A percentile compares a stretch with the other conserved stretches of the same genome.
phyloP scores from a whole-genome alignment of 441 rosid species.

The Geranium incanum region DNA sequence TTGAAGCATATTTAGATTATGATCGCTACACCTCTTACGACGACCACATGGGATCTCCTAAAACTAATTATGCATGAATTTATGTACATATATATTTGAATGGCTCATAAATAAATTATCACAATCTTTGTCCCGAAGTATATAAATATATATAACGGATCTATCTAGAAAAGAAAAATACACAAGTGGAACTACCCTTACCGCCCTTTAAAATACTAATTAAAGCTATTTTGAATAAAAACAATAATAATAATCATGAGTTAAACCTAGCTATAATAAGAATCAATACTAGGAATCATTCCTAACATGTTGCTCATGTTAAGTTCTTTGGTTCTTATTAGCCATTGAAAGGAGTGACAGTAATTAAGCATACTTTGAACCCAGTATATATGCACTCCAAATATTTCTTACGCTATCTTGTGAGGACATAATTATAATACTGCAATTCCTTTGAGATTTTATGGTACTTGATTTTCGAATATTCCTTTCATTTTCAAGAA shows the following conservation, averaged over 20 bases:
- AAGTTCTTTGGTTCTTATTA: background rate
- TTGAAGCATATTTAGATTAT: too few species aligned
- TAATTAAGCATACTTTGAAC: background rate
- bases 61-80: too few species aligned
- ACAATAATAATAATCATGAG: background rate
- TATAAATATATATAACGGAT: too few species aligned
- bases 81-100: too few species aligned
- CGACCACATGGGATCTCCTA: too few species aligned
- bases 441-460: background rate
- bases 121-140: too few species aligned
- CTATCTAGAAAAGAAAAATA: too few species aligned
- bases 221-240: too few species aligned
- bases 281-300: conserved; percentile 3
- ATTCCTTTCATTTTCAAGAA: background rate
- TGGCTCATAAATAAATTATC: too few species aligned
- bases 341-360: background rate
- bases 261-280: background rate
- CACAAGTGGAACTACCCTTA: too few species aligned
- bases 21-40: too few species aligned
- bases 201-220: too few species aligned
- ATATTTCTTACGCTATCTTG: conserved; percentile 2
- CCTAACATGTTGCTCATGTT: background rate
- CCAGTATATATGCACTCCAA: background rate
- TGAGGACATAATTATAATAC: background rate
- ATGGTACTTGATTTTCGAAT: background rate